Evolutionary conservation across 1,284 basidiomycete species (phyloP).

Genomic region (Pisolithus thermaeus): DNA sequence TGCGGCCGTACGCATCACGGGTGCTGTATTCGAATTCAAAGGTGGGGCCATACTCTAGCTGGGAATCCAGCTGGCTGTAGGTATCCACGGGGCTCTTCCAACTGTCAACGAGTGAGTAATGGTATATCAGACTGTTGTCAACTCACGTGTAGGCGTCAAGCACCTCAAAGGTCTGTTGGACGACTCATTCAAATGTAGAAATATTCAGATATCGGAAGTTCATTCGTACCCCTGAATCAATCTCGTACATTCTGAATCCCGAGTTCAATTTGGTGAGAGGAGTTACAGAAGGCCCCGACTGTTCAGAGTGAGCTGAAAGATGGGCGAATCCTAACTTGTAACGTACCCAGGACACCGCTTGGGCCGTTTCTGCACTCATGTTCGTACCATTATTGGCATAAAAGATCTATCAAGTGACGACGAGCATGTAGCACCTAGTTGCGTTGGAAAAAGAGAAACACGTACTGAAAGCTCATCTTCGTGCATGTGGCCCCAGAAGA

Average conservation of each 20-base stretch:
- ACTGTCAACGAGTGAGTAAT: conserved; percentile 27
- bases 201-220: not conserved
- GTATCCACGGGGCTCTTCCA: conserved; percentile 59
- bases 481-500: conserved; percentile 81
- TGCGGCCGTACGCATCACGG: conserved; percentile 59
- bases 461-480: conserved; percentile 73
- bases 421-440: conserved; percentile 1
- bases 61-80: conserved; percentile 50
- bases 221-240: conserved; percentile 61
- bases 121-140: not conserved
- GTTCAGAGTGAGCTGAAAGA: conserved; percentile 7
- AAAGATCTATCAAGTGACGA: conserved; percentile 47
- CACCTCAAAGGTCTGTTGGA: conserved; percentile 63
- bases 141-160: conserved; percentile 68
- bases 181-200: not conserved
- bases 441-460: conserved; percentile 2
- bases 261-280: conserved; percentile 73
- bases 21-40: conserved; percentile 71
- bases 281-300: conserved; percentile 68
- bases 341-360: conserved; percentile 49
- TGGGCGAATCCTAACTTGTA: not conserved
- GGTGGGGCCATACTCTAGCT: conserved; percentile 56
- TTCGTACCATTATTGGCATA: conserved; percentile 70
- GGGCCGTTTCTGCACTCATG: conserved; percentile 53
- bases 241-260: conserved; percentile 75